These are phyloP conservation scores for Eucalyptus lansdowneana DNA, from an alignment of 345 rosid genomes.

Conservation along the genomic window DNA sequence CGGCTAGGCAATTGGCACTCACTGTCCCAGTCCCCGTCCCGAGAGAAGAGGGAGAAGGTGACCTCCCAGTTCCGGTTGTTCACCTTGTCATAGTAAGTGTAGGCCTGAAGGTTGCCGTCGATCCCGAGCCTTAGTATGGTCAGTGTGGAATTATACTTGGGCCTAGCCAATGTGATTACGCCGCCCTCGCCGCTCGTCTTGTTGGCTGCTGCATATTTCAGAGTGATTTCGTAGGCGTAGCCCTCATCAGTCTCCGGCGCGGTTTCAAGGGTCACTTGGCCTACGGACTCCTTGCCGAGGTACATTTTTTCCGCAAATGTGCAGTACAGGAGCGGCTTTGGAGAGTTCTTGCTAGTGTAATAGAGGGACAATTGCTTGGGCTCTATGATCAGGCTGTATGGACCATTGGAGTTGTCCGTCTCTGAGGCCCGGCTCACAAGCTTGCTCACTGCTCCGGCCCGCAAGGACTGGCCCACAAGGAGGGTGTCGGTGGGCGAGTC, in stretches of 20 bases:
- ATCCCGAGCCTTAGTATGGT: constrained; percentile 30
- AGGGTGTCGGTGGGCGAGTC: constrained; percentile 54
- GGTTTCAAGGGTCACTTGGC: constrained; percentile 1
- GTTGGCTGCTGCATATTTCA: not conserved
- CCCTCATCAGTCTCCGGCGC: not conserved
- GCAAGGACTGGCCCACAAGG: constrained; percentile 39
- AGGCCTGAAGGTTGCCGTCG: constrained; percentile 34
- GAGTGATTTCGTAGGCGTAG: constrained; percentile 2
- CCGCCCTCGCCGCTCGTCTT: not conserved
- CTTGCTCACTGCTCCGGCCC: not conserved
- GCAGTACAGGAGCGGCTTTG: constrained; percentile 18
- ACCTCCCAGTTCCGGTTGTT: constrained; percentile 14
- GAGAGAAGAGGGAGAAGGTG: constrained; percentile 20
- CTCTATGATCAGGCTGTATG: constrained; percentile 45
- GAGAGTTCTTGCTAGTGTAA: constrained; percentile 8
- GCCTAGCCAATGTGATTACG: not conserved
- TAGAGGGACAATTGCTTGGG: constrained; percentile 24
- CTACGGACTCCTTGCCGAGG: not conserved
- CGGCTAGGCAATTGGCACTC: constrained; percentile 37
- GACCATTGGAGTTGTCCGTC: constrained; percentile 14
- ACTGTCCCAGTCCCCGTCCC: not conserved
- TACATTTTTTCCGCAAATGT: not conserved
- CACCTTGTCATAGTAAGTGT: constrained; percentile 24
- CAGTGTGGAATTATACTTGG: constrained; percentile 26
- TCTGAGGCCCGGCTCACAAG: constrained; percentile 29